A percentile compares a stretch with the other conserved stretches of the same genome.
phyloP scores from a whole-genome alignment of 441 rosid genomes.

The Macaranga tanarius region DNA sequence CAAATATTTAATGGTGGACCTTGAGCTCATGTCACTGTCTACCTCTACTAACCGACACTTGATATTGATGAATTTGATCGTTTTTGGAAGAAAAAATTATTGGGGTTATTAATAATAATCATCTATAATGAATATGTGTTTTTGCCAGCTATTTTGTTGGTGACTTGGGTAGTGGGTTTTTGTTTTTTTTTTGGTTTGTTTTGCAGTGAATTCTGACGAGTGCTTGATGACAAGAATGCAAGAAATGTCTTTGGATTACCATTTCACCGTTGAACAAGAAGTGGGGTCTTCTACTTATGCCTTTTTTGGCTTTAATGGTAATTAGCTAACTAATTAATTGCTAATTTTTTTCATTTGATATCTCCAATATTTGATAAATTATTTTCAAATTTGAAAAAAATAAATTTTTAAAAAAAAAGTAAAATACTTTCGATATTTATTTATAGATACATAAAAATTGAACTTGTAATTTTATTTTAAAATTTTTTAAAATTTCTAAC shows the following conservation, averaged over 20 bases:
- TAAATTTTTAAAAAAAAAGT: too few relatives aligned
- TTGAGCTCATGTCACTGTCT: conserved; percentile 34
- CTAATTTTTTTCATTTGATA: too few relatives aligned
- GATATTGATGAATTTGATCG: conserved; percentile 12
- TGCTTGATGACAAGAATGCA: conserved; percentile 98
- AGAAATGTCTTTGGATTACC: conserved; percentile 90
- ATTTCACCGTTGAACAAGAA: conserved; percentile 94
- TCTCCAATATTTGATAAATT: background rate
- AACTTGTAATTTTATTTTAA: too few relatives aligned
- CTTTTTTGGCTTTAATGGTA: conserved; percentile 96
- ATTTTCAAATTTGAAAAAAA: too few relatives aligned
- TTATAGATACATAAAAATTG: too few relatives aligned
- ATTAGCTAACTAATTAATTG: background rate
- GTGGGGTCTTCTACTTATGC: conserved; percentile 89
- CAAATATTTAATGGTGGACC: conserved; percentile 42
- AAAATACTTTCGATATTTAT: too few relatives aligned
- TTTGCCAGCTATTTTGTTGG: conserved; percentile 34
- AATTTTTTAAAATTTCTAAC: too few relatives aligned
- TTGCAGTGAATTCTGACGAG: conserved; percentile 76
- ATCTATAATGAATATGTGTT: background rate
- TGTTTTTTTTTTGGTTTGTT: conserved; percentile 2
- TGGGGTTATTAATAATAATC: conserved; percentile 9
- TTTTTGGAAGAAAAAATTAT: background rate
- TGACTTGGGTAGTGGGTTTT: background rate
- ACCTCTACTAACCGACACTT: conserved; percentile 40